Evolutionary conservation across 257 asterid genomes (phyloP), one percentile per base, ranked within the genome.

Genomic region (Thymus mandschuricus): DNA sequence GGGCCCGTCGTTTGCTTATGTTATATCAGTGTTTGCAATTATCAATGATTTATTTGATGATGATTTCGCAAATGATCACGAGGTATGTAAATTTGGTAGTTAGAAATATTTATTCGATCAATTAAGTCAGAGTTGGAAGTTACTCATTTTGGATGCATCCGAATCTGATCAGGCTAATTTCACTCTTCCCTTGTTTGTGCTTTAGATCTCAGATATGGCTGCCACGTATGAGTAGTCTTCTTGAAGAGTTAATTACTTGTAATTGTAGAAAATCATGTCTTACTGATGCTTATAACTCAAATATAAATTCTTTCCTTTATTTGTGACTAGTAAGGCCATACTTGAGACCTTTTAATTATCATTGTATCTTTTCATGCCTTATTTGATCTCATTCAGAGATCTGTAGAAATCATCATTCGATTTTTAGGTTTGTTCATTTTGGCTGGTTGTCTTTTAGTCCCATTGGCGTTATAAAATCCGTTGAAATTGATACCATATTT

Each of bases 1-100:
- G 91, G 97, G 97, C 73, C 99, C 98, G 2, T 95, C 98, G 13
- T 87, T 88, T 76, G 88, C 99, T 75, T 95, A 84, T 81, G 45
- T 84, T 28, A 80, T 95, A 76, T 80, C 98, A 1, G 97, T 90
- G 28, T 68, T 92, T 69, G 75, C 90, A 4, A 80, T 88, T 74
- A 84, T 88, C 80, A 90, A 92, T 8, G 99, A 92, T 70, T 66
- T 89, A 34, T 76, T 83, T 21, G 83, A 88, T 60, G 51, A 75
- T 63, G 66, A 51, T 72, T 88, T 86, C 68, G 1, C 48, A 40
- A 61, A 12, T 38, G 92, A 84, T 77, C 97, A 89, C 27, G 76
- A 89, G 87, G 99, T 95, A 83, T 68, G 81, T 66, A 60, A 41
- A 49, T 54, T 76, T 65, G 66, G 56, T 55, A 56, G 43, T 73